Evolutionary conservation across 2,329 filamentous ascomycete species (phyloP).

Genomic region (Aspergillus fumigatus): DNA sequence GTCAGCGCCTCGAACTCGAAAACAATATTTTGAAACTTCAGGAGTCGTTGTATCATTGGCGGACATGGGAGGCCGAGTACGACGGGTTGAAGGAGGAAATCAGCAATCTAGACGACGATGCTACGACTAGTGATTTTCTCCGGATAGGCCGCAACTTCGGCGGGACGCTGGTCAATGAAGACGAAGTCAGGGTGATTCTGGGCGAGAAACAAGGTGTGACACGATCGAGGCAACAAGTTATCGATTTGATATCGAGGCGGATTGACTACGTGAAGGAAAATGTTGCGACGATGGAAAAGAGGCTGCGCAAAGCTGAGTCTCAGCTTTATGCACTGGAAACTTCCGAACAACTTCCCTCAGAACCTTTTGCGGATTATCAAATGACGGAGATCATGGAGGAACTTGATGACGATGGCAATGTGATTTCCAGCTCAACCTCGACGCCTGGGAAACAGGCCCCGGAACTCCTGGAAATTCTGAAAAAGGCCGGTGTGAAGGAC

Average conservation of each 20-base stretch:
- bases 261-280: slow-evolving; percentile 89
- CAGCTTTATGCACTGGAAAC: slow-evolving; percentile 62
- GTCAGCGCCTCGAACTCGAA: slow-evolving; percentile 70
- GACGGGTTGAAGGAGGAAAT: slow-evolving; percentile 84
- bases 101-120: slow-evolving; percentile 47
- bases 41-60: slow-evolving; percentile 79
- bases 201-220: slow-evolving; percentile 39
- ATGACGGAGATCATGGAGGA: slow-evolving; percentile 90
- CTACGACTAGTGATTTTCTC: slow-evolving; percentile 52
- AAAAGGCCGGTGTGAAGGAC: slow-evolving; percentile 68
- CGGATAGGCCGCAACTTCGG: slow-evolving; percentile 43
- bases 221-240: slow-evolving; percentile 59
- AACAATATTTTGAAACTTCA: slow-evolving; percentile 68
- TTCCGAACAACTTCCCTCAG: slow-evolving; percentile 55
- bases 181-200: slow-evolving; percentile 54
- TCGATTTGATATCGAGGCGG: slow-evolving; percentile 65
- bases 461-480: slow-evolving; percentile 66
- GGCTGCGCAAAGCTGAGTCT: slow-evolving; percentile 61
- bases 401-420: slow-evolving; percentile 83
- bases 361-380: slow-evolving; percentile 64
- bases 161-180: slow-evolving; percentile 39
- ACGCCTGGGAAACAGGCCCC: slow-evolving; percentile 64
- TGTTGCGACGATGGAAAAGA: slow-evolving; percentile 67
- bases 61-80: slow-evolving; percentile 86
- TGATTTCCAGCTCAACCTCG: slow-evolving; percentile 64